These are phyloP conservation scores for Fusarium illudens DNA, from an alignment of 2,329 filamentous ascomycete species.

Conservation along the genomic window DNA sequence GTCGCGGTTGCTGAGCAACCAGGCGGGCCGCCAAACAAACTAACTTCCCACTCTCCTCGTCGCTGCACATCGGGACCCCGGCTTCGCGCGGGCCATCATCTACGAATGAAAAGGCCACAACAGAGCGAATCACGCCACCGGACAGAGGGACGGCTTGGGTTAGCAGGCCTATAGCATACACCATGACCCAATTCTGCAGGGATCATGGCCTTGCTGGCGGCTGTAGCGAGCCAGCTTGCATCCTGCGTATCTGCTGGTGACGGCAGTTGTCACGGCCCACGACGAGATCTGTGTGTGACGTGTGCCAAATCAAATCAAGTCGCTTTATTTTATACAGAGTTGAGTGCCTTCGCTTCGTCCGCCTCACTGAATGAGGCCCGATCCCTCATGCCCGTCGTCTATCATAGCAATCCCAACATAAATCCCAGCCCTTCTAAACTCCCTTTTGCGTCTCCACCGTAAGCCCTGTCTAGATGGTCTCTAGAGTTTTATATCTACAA, in stretches of 20 bases:
- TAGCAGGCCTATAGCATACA: slow-evolving; percentile 31
- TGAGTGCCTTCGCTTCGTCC: slow-evolving; percentile 36
- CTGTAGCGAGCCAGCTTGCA: slow-evolving; percentile 18
- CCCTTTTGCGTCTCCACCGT: slow-evolving; percentile 13
- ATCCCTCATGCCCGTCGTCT: slow-evolving; percentile 32
- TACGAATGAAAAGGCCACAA: slow-evolving; percentile 36
- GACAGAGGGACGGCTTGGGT: slow-evolving; percentile 29
- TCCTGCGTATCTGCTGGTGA: slow-evolving; percentile 12
- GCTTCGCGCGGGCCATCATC: slow-evolving; percentile 12
- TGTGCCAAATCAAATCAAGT: slow-evolving; percentile 43
- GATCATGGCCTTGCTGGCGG: slow-evolving; percentile 29
- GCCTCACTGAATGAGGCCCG: slow-evolving; percentile 23
- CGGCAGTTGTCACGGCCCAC: slow-evolving; percentile 16
- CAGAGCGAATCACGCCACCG: slow-evolving; percentile 39
- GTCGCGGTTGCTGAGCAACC: slow-evolving; percentile 39
- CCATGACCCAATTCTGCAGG: slow-evolving; percentile 27
- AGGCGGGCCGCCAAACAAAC: slow-evolving; percentile 15
- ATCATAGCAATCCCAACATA: slow-evolving; percentile 38
- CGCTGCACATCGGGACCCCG: slow-evolving; percentile 23
- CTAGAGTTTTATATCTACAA: slow-evolving; percentile 23
- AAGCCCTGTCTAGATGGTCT: slow-evolving; percentile 18
- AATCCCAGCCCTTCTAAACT: slow-evolving; percentile 36
- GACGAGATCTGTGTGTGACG: slow-evolving; percentile 12
- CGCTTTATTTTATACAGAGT: slow-evolving; percentile 45
- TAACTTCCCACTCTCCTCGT: slow-evolving; percentile 12